Conservation (phyloP, 2,329 filamentous ascomycete species). For the Claviceps digitariae region DNA sequence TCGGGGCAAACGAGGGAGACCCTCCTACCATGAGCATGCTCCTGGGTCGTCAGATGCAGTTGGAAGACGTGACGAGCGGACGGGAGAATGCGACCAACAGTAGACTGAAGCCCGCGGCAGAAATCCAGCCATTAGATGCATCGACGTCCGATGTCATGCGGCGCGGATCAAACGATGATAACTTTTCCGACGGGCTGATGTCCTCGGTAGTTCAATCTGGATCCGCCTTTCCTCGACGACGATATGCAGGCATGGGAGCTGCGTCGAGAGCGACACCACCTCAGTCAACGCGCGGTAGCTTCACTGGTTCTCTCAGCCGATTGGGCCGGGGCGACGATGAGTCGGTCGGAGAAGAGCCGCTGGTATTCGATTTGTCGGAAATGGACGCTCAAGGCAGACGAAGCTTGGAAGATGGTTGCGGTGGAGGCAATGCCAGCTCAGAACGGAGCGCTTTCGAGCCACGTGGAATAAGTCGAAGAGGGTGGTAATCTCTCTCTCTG, state of each 20-base stretch:
- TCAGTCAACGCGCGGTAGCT: conserved; percentile 32
- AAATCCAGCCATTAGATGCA: conserved; percentile 25
- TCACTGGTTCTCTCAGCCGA: conserved; percentile 26
- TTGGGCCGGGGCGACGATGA: conserved; percentile 29
- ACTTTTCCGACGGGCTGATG: conserved; percentile 31
- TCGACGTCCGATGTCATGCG: conserved; percentile 22
- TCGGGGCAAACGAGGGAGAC: conserved; percentile 51
- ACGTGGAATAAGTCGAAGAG: conserved; percentile 21
- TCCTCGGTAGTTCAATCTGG: conserved; percentile 22
- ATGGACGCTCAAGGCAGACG: conserved; percentile 45
- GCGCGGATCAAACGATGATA: conserved; percentile 31
- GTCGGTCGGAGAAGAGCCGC: conserved; percentile 50
- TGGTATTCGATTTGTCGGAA: conserved; percentile 63
- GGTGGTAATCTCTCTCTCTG: too few relatives aligned
- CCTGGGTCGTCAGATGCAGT: conserved; percentile 30
- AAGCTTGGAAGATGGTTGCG: conserved; percentile 42
- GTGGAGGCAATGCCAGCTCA: conserved; percentile 25
- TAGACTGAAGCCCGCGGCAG: conserved; percentile 28
- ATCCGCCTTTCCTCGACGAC: conserved; percentile 32
- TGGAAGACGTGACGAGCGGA: conserved; percentile 19
- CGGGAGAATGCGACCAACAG: conserved; percentile 9
- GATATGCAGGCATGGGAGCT: conserved; percentile 29
- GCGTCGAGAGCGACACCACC: conserved; percentile 26
- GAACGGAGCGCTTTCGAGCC: conserved; percentile 27
- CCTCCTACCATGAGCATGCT: conserved; percentile 52